These are phyloP conservation scores for Lasiodiplodia theobromae DNA, from an alignment of 2,329 filamentous ascomycete species.

Conservation along the genomic window DNA sequence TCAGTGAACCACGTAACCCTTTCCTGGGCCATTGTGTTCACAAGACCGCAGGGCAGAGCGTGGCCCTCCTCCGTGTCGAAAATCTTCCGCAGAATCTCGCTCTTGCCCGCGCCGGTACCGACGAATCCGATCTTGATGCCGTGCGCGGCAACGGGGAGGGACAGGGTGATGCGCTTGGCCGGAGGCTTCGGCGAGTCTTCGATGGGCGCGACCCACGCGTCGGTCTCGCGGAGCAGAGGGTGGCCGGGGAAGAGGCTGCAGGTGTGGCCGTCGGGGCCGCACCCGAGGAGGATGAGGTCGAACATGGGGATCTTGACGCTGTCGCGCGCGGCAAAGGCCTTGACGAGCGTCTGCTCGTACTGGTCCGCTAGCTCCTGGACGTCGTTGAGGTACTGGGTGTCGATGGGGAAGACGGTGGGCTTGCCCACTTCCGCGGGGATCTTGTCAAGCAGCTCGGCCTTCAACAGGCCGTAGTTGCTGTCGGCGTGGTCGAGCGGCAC, in stretches of 20 bases:
- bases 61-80: conserved; percentile 78
- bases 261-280: conserved; percentile 95
- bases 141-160: conserved; percentile 87
- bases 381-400: conserved; percentile 73
- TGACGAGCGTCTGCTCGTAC: conserved; percentile 89
- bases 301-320: conserved; percentile 95
- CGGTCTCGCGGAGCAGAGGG: conserved; percentile 81
- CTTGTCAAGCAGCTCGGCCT: conserved; percentile 86
- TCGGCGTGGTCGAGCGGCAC: conserved; percentile 91
- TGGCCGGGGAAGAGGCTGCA: conserved; percentile 96
- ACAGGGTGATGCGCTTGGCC: conserved; percentile 87
- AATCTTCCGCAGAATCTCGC: conserved; percentile 89
- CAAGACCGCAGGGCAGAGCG: conserved; percentile 81
- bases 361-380: conserved; percentile 90
- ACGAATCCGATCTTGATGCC: conserved; percentile 88
- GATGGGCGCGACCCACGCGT: conserved; percentile 91
- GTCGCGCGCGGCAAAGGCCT: conserved; percentile 87
- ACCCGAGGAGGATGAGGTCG: conserved; percentile 90
- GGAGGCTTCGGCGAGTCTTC: conserved; percentile 96
- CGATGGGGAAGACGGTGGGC: conserved; percentile 82
- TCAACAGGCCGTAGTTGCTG: conserved; percentile 91
- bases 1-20: conserved; percentile 97
- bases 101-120: conserved; percentile 87
- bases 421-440: conserved; percentile 71
- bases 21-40: conserved; percentile 84